Base-by-base conservation (phyloP, 2,329 filamentous ascomycete genomes). In the Monosporascus sp. region DNA sequence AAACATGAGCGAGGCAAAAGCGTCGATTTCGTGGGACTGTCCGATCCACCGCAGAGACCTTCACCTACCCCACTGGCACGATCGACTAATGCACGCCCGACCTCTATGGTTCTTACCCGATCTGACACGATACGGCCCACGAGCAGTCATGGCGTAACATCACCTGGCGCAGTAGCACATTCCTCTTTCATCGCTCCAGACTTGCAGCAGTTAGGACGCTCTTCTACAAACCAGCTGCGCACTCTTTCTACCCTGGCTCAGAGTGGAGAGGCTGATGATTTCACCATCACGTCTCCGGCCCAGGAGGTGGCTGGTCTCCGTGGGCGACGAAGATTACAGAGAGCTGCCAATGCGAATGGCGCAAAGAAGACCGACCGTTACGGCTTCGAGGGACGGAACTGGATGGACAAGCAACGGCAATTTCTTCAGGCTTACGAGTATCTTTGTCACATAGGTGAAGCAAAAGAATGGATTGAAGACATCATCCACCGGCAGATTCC, bases 371-470 rank as follows among this genome's bases (percentile, higher is more conserved):
- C 78, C 57, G 75, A 76, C 58, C 68, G 69, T 25, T 90, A 87
- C 60, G 81, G 84, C 48, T 94, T 91, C 87, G 84, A 89, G 58
- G 85, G 86, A 20, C 83, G 89, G 48, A 96, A 93, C 68, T 99
- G 94, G 94, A 99, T 99, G 93, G 94, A 99, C 70, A 94, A 96
- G 68, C 93, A 99, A 68, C 84, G 94, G 25, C 93, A 97, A 68
- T 97, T 97, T 65, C 74, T 99, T 50, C 90, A 96, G 70, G 94
- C 94, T 6, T 99, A 99, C 67, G 94, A 99, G 70, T 99, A 99
- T 68, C 86, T 99, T 38, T 99, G 94, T 68, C 94, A 99, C 67
- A 97, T 99, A 60, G 94, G 94, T 68, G 94, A 99, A 75, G 94
- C 94, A 22, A 97, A 97, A 68, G 93, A 97, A 71, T 99, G 94